Evolutionary conservation across 352 stramenopile species (phyloP), one percentile per base, ranked within the genome.

Genomic region (Phytophthora fragariae): DNA sequence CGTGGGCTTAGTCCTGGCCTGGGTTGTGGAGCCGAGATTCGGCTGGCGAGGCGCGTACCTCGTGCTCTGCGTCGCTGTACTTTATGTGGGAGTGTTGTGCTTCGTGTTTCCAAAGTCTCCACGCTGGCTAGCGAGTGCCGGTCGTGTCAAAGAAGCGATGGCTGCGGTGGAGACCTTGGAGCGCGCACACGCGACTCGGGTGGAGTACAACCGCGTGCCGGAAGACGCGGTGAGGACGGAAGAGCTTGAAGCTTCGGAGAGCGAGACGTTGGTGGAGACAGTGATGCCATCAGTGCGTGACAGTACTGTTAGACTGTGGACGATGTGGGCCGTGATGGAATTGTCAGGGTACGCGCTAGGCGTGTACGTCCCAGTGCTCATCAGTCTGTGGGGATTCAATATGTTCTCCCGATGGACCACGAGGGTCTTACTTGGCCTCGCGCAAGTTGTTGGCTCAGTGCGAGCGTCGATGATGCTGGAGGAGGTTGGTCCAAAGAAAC

Each of bases 21-120:
- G 67, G 11, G 66, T 57, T 5, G 11, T 76, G 4, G 73, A 64
- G n/a, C 73, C 76, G 10, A 52, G 44, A n/a, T 14, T 84, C 24
- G 65, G 73, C 5, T 84, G 75, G 77, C 58, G 75, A 56, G 35
- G 17, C 3, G 68, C 77, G n/a, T 84, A 80, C 61, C 21, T 64
- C 33, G n/a, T 56, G 8, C 64, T 76, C 6, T 70, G 56, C 46
- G 39, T 54, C 3, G 59, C 54, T 14, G 68, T 82, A 46, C 12
- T 84, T 19, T 75, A 77, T n/a, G 57, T 70, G 19, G 59, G 64
- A 7, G 62, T 67, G 19, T 21, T 70, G 12, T 69, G 77, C 14
- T 52, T 79, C 24, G 41, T 35, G 5, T 55, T 81, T 17, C 75
- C 77, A 9, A 75, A 84, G 27, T 84, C 77, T 11, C 77, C 77